Percentiles rank a stretch among this genome's conserved stretches.
Conservation (phyloP, 2,329 filamentous ascomycete genomes). For the Scleromitrula shiraiana region DNA sequence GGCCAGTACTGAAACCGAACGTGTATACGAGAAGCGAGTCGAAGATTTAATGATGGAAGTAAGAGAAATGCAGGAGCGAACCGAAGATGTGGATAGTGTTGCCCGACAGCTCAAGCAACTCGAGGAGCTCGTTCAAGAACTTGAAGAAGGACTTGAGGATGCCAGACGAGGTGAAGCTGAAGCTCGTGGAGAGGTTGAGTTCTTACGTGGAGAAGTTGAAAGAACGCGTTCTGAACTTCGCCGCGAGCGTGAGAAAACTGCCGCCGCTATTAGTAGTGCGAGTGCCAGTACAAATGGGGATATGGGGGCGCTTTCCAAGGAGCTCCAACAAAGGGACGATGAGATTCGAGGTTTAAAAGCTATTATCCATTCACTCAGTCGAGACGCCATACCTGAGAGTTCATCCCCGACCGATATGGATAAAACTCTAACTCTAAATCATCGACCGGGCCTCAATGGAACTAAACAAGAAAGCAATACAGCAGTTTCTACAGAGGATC, state of each 20-base stretch:
- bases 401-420: conserved; percentile 20
- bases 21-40: conserved; percentile 91
- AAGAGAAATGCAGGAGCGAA: conserved; percentile 71
- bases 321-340: conserved; percentile 89
- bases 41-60: conserved; percentile 79
- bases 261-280: conserved; percentile 47
- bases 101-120: conserved; percentile 88
- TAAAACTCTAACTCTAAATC: conserved; percentile 26
- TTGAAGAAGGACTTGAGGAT: conserved; percentile 95
- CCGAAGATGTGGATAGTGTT: conserved; percentile 85
- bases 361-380: conserved; percentile 91
- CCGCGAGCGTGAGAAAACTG: conserved; percentile 78
- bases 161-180: conserved; percentile 90
- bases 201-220: conserved; percentile 89
- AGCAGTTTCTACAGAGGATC: conserved; percentile 46
- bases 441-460: conserved; percentile 36
- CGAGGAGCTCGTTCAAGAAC: conserved; percentile 90
- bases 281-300: conserved; percentile 29
- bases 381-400: conserved; percentile 47
- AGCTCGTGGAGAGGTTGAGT: conserved; percentile 91
- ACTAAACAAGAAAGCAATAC: neutral
- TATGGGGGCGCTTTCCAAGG: conserved; percentile 51
- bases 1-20: conserved; percentile 89
- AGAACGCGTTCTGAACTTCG: conserved; percentile 80
- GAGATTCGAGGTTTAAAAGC: conserved; percentile 96